Base-by-base conservation (phyloP, 1,284 basidiomycete genomes). In the Mycosarcoma mackinlayi region DNA sequence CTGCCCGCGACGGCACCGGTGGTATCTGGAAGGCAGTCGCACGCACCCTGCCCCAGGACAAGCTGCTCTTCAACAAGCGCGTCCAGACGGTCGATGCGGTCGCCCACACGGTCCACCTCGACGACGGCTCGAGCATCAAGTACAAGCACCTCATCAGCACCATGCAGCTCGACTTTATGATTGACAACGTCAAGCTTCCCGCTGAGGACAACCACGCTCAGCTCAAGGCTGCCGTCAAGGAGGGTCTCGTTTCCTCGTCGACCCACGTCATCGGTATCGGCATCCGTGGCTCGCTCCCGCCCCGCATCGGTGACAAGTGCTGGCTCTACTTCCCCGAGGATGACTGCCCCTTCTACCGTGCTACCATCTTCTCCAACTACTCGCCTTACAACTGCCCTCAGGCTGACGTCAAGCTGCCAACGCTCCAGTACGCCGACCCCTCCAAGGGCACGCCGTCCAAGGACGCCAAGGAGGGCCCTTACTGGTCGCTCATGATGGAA, bases 351-450 rank as follows among this genome's bases (percentile, higher is more conserved):
- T 87, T 86, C 83, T 87, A 87, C 83, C 84, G 86, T 39, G 85
- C 85, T 16, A 87, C 86, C 57, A 85, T 87, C 77, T 87, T 87
- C 76, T 85, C 85, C 64, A 86, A 86, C 83, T 87, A 87, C 80
- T 85, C 85, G 33, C 85, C 85, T 31, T 82, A 84, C 83, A 86
- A 87, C 79, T 84, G 83, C 57, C 86, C 86, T 3, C 70, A 82
- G 54, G 68, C 73, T 24, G 78, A 82, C 31, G 78, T 74, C 50
- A 81, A 83, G 76, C 83, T 86, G 23, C 82, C 83, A 35, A 86
- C 85, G 13, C 60, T 86, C 7, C 86, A 85, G 75, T 84, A 83
- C 45, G 86, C 85, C 57, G 85, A 86, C 73, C 83, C 85, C 0
- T 65, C 77, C 35, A 75, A 84, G 50, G 82, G 82, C 19, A 75